Evolutionary conservation across 495 filamentous ascomycete genomes (phyloP), one percentile per base, ranked within the genome.

Genomic region (Acidomyces sp.): DNA sequence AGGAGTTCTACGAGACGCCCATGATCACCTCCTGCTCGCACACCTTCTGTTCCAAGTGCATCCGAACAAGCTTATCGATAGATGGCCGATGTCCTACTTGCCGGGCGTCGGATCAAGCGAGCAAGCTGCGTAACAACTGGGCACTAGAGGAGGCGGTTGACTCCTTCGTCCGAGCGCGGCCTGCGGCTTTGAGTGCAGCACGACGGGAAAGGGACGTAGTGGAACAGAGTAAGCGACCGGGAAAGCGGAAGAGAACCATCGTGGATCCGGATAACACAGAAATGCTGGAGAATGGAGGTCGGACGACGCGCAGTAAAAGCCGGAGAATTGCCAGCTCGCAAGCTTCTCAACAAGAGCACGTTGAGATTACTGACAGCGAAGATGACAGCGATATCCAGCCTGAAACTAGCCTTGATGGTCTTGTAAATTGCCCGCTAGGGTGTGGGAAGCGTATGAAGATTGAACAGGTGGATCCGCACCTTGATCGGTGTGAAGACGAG

Each of bases 21-120:
- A 87, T 99, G 67, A 77, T 95, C 39, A 99, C 90, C 1, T 80
- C 79, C 0, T 99, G 90, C 67, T 80, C 74, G 29, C 90, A 99
- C 58, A 95, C 90, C 0, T 99, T 99, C 56, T 99, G 90, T 68
- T 94, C 86, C 12, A 59, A 88, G 21, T 99, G 90, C 59, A 95
- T 97, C 45, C 82, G 90, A 12, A 67, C 85, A 38, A 82, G 78
- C 45, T 66, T 99, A 2, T 75, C 77, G 5, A 66, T 70, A 1
- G 87, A 93, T 46, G 78, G 82, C 7, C 82, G 79, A 56, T 99
- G 90, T 54, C 92, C 90, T 0, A 63, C 80, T 0, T 99, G 90
- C 58, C 75, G 87, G 35, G 62, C 69, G 3, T 52, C 62, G 4
- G 82, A 88, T 45, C 83, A 93, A 53, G 84, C 87, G 55, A 67